Conservation (phyloP, 176 grass and related monocot genomes). For the Aegilops umbellulata region DNA sequence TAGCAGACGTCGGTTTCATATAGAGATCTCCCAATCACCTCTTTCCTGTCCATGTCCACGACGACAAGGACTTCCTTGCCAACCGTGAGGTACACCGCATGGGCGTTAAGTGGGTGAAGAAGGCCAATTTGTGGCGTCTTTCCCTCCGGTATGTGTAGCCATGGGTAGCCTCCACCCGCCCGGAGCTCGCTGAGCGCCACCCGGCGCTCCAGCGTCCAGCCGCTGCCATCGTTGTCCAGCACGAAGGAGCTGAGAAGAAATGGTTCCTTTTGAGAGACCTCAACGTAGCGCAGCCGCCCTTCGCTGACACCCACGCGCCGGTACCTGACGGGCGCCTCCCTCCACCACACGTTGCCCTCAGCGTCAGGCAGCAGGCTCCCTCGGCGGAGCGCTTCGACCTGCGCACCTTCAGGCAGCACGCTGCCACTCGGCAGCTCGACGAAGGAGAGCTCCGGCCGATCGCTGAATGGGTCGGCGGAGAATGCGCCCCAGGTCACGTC, state of each 20-base stretch:
- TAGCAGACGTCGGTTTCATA: no score
- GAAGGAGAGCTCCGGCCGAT: background rate
- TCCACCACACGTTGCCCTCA: background rate
- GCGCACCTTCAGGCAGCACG: background rate
- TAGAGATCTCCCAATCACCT: background rate
- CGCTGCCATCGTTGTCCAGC: background rate
- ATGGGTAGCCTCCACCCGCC: no score
- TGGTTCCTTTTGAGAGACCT: conserved; percentile 12
- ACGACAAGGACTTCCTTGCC: background rate
- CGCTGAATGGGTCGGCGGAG: conserved; percentile 8
- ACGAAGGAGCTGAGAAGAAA: background rate
- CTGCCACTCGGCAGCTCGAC: conserved; percentile 20
- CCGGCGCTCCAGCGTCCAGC: conserved; percentile 22
- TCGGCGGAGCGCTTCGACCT: no score
- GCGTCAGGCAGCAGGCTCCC: no score
- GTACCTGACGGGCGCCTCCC: background rate
- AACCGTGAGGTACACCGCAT: conserved; percentile 2
- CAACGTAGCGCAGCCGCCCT: conserved; percentile 26
- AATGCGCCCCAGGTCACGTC: conserved; percentile 1
- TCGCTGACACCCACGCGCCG: conserved; percentile 20
- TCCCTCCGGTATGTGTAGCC: background rate
- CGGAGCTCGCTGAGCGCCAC: background rate
- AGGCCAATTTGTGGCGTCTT: background rate
- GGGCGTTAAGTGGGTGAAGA: background rate
- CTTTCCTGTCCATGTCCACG: conserved; percentile 6